Evolutionary conservation across 306 rosid species (phyloP), one percentile per base, ranked within the genome.

Genomic region (Ceratonia siliqua): DNA sequence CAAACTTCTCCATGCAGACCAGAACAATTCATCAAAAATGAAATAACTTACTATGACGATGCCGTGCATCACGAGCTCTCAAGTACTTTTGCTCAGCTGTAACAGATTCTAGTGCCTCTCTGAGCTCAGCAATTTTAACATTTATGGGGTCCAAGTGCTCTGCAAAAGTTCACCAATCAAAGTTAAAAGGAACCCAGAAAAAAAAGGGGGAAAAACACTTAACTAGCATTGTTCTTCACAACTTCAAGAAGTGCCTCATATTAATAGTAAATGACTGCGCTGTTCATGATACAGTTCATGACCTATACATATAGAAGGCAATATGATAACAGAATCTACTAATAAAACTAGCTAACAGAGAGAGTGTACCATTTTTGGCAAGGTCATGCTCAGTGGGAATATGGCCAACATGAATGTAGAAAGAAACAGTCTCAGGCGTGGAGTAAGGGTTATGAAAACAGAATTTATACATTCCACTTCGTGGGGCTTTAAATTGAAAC

Each of bases 101-200:
- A 79, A 95, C 98, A 7, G 99, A 90, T 57, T 92, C 99, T 81
- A 92, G 75, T 65, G 99, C 98, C 77, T 95, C 98, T 83, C 93
- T 90, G 48, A 95, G 90, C 90, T 95, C 99, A 24, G 99, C 98
- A 86, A 95, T 95, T 82, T 95, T 92, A 35, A 95, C 98, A 86
- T 95, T 95, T n/a, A 95, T 80, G 46, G 98, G 99, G 92, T 95
- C 94, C 87, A 94, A 83, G 79, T 94, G 99, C 82, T 95, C 99
- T 95, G 98, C 90, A 82, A 76, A 22, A 79, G 38, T 15, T 12
- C 30, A 59, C 61, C 49, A 24, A 67, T 54, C 64, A 58, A 57
- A 27, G 48, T 56, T 41, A 48, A 39, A 22, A 4, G 24, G 43
- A 17, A 70, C 14, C 56, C 50, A 9, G 4, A 11, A 15, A 39